These are phyloP conservation scores for Primulina huaijiensis DNA, from an alignment of 257 asterid species.

Conservation along the genomic window DNA sequence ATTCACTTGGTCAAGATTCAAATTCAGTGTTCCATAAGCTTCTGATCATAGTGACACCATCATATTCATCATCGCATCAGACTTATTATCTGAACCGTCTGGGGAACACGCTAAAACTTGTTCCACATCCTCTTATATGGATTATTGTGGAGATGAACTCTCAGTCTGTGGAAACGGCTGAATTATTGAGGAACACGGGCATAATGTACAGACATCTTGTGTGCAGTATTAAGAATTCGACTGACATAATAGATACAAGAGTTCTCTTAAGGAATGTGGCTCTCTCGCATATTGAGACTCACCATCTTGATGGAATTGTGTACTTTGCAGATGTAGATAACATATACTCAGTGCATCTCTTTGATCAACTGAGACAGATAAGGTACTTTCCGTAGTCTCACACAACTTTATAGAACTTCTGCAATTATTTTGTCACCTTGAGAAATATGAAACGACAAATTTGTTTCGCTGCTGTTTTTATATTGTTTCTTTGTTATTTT, in stretches of 20 bases:
- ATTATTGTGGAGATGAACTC: slow-evolving; percentile 70
- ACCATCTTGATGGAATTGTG: slow-evolving; percentile 71
- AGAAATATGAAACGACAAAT: background rate
- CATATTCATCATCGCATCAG: slow-evolving; percentile 45
- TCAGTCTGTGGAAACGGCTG: slow-evolving; percentile 62
- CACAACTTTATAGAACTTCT: background rate
- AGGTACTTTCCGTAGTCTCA: slow-evolving; percentile 44
- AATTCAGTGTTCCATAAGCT: slow-evolving; percentile 40
- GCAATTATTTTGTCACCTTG: slow-evolving; percentile 15
- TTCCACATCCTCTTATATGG: slow-evolving; percentile 67
- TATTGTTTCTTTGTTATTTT: no score
- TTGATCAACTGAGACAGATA: slow-evolving; percentile 66
- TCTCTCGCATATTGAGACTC: slow-evolving; percentile 65
- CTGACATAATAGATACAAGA: slow-evolving; percentile 36
- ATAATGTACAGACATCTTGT: slow-evolving; percentile 69
- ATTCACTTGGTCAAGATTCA: slow-evolving; percentile 26
- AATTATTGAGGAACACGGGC: slow-evolving; percentile 62
- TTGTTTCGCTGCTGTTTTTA: background rate
- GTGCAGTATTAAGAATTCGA: slow-evolving; percentile 38
- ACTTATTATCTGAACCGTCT: slow-evolving; percentile 54
- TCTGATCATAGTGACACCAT: slow-evolving; percentile 68
- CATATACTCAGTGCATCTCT: slow-evolving; percentile 49
- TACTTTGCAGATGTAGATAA: slow-evolving; percentile 70
- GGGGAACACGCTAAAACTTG: slow-evolving; percentile 50
- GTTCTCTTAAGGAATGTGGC: slow-evolving; percentile 58